phyloP scores from a whole-genome alignment of 768 basidiomycete species.

The Candolleomyces aberdarensis region DNA sequence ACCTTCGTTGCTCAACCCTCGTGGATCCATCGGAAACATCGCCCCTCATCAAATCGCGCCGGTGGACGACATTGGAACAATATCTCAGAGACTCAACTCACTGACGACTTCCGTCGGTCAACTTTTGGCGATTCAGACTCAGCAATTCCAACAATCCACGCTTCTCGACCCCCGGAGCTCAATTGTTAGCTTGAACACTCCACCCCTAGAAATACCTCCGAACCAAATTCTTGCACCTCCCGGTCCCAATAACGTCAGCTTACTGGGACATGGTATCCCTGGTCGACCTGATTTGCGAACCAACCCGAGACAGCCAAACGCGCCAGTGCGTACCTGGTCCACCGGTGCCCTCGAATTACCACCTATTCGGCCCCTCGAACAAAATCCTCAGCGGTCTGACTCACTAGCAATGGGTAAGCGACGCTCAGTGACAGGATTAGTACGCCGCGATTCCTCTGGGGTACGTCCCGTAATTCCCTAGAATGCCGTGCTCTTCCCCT shows the following conservation, averaged over 20 bases:
- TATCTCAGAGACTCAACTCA: slow-evolving; percentile 75
- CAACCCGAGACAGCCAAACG: slow-evolving; percentile 58
- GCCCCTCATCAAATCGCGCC: slow-evolving; percentile 69
- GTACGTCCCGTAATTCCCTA: slow-evolving; percentile 39
- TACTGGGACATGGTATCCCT: slow-evolving; percentile 60
- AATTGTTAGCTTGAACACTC: slow-evolving; percentile 34
- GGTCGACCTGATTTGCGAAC: slow-evolving; percentile 64
- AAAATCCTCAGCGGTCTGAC: slow-evolving; percentile 41
- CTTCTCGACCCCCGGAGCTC: slow-evolving; percentile 38
- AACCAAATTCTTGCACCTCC: slow-evolving; percentile 44
- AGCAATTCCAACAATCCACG: slow-evolving; percentile 52
- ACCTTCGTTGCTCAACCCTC: slow-evolving; percentile 31
- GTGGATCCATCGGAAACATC: slow-evolving; percentile 66
- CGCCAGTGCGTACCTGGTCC: slow-evolving; percentile 83
- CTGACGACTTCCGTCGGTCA: slow-evolving; percentile 85
- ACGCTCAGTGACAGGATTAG: slow-evolving; percentile 64
- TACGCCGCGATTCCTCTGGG: slow-evolving; percentile 73
- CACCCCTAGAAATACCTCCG: slow-evolving; percentile 44
- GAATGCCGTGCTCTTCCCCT: slow-evolving; percentile 8
- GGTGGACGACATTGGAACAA: slow-evolving; percentile 68
- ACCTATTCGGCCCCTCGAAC: slow-evolving; percentile 50
- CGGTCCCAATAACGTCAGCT: slow-evolving; percentile 33
- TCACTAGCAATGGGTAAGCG: slow-evolving; percentile 61
- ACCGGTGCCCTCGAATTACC: slow-evolving; percentile 73
- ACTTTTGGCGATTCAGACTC: slow-evolving; percentile 76